Conservation (phyloP, 2,329 filamentous ascomycete genomes). For the Colletotrichum abscissum region DNA sequence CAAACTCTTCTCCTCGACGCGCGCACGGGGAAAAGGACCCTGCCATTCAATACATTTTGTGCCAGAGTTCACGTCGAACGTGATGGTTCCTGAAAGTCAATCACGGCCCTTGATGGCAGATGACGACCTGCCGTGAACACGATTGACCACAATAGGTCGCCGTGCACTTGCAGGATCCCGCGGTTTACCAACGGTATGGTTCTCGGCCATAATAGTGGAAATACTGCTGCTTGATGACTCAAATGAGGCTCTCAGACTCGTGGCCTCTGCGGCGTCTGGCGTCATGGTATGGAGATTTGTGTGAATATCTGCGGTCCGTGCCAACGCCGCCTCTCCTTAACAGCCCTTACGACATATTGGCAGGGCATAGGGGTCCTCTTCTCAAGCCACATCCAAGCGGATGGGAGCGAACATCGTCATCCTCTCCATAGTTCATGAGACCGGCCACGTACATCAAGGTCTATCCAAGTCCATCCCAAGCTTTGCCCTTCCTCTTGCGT, state of each 20-base stretch:
- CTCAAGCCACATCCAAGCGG: constrained; percentile 31
- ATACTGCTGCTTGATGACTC: constrained; percentile 6
- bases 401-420: constrained; percentile 14
- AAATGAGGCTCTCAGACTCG: constrained; percentile 13
- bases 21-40: constrained; percentile 7
- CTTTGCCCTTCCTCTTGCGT: background rate
- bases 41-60: constrained; percentile 2
- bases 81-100: constrained; percentile 26
- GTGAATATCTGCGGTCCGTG: constrained; percentile 1
- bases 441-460: background rate
- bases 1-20: constrained; percentile 15
- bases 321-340: background rate
- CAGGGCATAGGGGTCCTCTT: constrained; percentile 28
- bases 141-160: background rate
- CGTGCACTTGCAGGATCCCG: constrained; percentile 5
- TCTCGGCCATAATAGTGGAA: background rate
- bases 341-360: background rate
- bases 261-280: constrained; percentile 3
- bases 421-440: constrained; percentile 5
- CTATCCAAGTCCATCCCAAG: background rate
- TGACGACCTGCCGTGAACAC: constrained; percentile 14
- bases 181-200: background rate
- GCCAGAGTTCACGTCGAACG: background rate
- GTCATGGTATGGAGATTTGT: constrained; percentile 14
- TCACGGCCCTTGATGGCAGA: constrained; percentile 22